phyloP scores from a whole-genome alignment of 1,284 basidiomycete species.

The Schizophyllum amplum region DNA sequence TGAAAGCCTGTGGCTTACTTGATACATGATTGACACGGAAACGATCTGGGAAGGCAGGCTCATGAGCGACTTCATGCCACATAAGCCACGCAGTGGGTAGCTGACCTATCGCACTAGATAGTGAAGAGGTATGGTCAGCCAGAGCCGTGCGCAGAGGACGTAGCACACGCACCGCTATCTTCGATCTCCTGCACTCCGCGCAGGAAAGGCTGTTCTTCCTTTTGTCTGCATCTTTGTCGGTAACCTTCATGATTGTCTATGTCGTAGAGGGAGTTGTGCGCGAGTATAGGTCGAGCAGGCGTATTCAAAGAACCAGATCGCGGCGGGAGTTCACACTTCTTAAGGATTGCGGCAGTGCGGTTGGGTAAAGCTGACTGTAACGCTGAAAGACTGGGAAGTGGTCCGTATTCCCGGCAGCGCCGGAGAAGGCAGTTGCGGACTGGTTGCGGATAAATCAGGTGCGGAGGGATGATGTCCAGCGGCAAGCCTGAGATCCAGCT shows the following conservation, averaged over 20 bases:
- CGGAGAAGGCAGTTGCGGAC: no score
- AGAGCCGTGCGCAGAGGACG: background rate
- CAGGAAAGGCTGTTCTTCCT: background rate
- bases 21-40: conserved; percentile 47
- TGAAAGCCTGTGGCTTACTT: conserved; percentile 17
- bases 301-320: no score
- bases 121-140: background rate
- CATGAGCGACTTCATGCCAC: background rate
- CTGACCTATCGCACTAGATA: background rate
- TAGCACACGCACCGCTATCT: background rate
- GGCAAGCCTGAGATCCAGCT: no score
- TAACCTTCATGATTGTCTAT: background rate
- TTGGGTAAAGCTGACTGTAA: no score
- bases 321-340: no score
- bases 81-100: background rate
- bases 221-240: background rate
- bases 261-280: background rate
- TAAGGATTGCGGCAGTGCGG: no score
- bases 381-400: no score
- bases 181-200: background rate
- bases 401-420: no score
- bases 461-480: no score
- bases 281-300: background rate
- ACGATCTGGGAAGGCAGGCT: conserved; percentile 24
- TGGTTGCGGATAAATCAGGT: no score